Percentiles rank a stretch among this genome's conserved stretches.
phyloP scores from a whole-genome alignment of 2,329 filamentous ascomycete species.

The Seiridium cupressi region DNA sequence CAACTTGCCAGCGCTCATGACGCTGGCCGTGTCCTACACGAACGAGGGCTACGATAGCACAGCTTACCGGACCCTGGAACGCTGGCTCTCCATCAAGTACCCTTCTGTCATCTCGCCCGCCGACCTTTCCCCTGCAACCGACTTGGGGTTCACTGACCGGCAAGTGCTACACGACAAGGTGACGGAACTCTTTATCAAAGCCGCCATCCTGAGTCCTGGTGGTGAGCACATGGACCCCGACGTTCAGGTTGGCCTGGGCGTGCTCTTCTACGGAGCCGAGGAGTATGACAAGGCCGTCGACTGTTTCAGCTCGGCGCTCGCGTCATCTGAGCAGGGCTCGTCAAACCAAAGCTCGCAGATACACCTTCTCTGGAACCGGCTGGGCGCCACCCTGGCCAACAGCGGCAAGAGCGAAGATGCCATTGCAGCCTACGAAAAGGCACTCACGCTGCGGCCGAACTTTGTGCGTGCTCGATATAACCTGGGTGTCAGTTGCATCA shows the following conservation, averaged over 20 bases:
- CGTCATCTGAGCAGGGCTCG: conserved; percentile 77
- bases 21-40: conserved; percentile 92
- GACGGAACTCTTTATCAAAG: conserved; percentile 85
- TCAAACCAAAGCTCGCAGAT: conserved; percentile 84
- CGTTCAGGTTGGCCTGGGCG: conserved; percentile 93
- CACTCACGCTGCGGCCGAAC: conserved; percentile 85
- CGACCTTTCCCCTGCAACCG: conserved; percentile 70
- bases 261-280: conserved; percentile 96
- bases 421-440: conserved; percentile 93
- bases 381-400: conserved; percentile 95
- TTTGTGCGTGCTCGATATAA: conserved; percentile 98
- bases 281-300: conserved; percentile 98
- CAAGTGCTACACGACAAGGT: conserved; percentile 87
- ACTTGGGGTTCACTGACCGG: conserved; percentile 92
- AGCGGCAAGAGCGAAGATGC: conserved; percentile 91
- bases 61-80: conserved; percentile 92
- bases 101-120: conserved; percentile 74
- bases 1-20: conserved; percentile 90
- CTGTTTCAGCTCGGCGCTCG: conserved; percentile 91
- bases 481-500: conserved; percentile 93
- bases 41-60: conserved; percentile 98
- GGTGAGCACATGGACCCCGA: conserved; percentile 98
- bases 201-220: conserved; percentile 86
- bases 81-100: conserved; percentile 96
- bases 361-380: conserved; percentile 94